A percentile compares a stretch with the other conserved stretches of the same genome.
phyloP scores from a whole-genome alignment of 176 grass and related monocot species.

The barley (Hordeum vulgare) region MorexV3_pseudomolecules_assembly NC_058520.1:584232686-584233185 shows the following conservation, averaged over 20 bases:
- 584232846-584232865: neutral
- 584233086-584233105: neutral
- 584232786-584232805: neutral
- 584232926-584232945: neutral
- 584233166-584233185: slow-evolving; percentile 65
- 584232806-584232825: neutral
- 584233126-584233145: slow-evolving; percentile 6
- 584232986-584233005: neutral
- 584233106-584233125: neutral
- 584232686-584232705: no score
- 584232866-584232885: neutral
- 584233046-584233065: slow-evolving; percentile 29
- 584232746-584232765: neutral
- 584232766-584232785: neutral
- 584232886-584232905: neutral
- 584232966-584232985: neutral
- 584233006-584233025: neutral
- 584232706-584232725: no score
- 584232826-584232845: neutral
- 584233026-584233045: neutral
- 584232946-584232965: neutral
- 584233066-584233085: neutral
- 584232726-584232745: no score
- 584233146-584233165: slow-evolving; percentile 61
- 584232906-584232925: neutral